phyloP scores from a whole-genome alignment of 2,329 filamentous ascomycete genomes.

The Coniochaeta hoffmannii region DNA sequence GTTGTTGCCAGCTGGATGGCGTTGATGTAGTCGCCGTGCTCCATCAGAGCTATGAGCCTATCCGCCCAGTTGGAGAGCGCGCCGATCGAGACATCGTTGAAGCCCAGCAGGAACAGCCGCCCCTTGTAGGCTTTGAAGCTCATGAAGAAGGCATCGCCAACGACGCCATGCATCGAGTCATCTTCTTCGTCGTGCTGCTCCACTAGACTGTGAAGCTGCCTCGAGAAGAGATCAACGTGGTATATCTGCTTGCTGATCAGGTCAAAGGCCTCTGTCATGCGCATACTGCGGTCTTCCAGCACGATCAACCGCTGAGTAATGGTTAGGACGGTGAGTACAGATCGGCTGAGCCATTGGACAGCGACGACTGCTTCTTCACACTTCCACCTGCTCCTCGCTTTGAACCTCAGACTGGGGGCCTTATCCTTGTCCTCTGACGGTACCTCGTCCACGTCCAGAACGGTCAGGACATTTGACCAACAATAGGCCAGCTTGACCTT shows the following conservation, averaged over 20 bases:
- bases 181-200: constrained; percentile 86
- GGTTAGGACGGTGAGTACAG: constrained; percentile 83
- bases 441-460: constrained; percentile 78
- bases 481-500: constrained; percentile 91
- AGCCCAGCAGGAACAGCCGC: constrained; percentile 84
- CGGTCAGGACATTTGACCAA: constrained; percentile 96
- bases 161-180: constrained; percentile 84
- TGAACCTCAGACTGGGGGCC: constrained; percentile 71
- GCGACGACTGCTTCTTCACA: constrained; percentile 93
- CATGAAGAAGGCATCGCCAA: constrained; percentile 97
- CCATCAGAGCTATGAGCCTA: constrained; percentile 86
- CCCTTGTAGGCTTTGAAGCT: constrained; percentile 95
- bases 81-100: constrained; percentile 86
- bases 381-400: constrained; percentile 79
- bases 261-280: constrained; percentile 92
- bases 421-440: constrained; percentile 64
- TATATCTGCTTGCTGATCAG: constrained; percentile 88
- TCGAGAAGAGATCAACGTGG: constrained; percentile 83
- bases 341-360: constrained; percentile 93
- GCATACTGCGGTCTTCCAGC: constrained; percentile 80
- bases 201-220: constrained; percentile 75
- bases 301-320: constrained; percentile 92
- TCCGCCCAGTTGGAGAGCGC: constrained; percentile 97
- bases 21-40: constrained; percentile 89
- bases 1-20: constrained; percentile 86